These are phyloP conservation scores for Lecanicillium sp. DNA, from an alignment of 2,329 filamentous ascomycete species.

Conservation along the genomic window DNA sequence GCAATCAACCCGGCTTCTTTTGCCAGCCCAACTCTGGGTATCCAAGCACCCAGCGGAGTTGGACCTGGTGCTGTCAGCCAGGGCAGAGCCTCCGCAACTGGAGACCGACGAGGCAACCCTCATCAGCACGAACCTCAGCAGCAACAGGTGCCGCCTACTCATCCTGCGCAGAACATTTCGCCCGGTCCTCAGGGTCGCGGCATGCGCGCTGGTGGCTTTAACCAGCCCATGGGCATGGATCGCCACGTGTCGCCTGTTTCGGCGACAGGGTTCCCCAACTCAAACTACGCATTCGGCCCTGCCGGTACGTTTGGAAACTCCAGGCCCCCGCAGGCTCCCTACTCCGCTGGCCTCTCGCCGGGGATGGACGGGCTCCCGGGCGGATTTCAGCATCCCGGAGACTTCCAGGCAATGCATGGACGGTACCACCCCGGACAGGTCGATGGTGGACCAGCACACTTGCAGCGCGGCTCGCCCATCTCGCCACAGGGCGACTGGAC, in stretches of 20 bases:
- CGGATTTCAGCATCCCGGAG: slow-evolving; percentile 31
- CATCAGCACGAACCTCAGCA: slow-evolving; percentile 29
- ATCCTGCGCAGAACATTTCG: slow-evolving; percentile 6
- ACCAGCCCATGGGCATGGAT: slow-evolving; percentile 35
- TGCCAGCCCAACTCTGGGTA: slow-evolving; percentile 66
- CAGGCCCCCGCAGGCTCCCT: slow-evolving; percentile 22
- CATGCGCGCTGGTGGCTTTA: slow-evolving; percentile 36
- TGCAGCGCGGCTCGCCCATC: slow-evolving; percentile 36
- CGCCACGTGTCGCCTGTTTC: slow-evolving; percentile 33
- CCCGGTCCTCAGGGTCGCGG: slow-evolving; percentile 25
- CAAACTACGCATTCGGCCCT: slow-evolving; percentile 31
- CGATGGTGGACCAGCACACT: slow-evolving; percentile 28
- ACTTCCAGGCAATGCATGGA: slow-evolving; percentile 42
- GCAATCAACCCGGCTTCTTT: slow-evolving; percentile 98
- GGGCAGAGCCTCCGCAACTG: slow-evolving; percentile 35
- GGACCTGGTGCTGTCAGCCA: slow-evolving; percentile 60
- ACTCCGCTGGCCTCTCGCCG: slow-evolving; percentile 24
- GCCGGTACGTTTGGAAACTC: slow-evolving; percentile 29
- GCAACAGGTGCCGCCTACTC: slow-evolving; percentile 27
- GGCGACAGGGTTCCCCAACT: slow-evolving; percentile 29
- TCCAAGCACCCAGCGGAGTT: slow-evolving; percentile 63
- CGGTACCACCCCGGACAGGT: slow-evolving; percentile 39
- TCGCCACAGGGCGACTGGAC: slow-evolving; percentile 53
- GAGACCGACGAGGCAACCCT: slow-evolving; percentile 43
- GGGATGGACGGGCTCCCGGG: slow-evolving; percentile 26